Evolutionary conservation across 169 alveolate species (phyloP), one percentile per base, ranked within the genome.

Genomic region (Ichthyophthirius multifiliis): DNA sequence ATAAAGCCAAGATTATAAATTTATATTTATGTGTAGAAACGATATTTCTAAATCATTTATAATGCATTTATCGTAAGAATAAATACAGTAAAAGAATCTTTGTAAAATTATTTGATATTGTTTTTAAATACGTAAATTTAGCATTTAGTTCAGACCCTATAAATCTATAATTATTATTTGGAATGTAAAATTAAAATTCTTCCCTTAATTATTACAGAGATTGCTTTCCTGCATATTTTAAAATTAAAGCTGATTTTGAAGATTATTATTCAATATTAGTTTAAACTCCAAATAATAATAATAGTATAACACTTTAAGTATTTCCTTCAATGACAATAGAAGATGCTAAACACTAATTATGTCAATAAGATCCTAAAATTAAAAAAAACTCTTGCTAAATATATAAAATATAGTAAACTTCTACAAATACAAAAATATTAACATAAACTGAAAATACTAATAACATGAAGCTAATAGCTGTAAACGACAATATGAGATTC

Each of bases 191-290:
- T 18, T 27, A 27, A 39, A 13, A 55, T 4, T 27, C 23, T 13
- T 55, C 71, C 13, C 71, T 55, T 23, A 27, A 55, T 5, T 55
- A 55, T 27, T 39, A 55, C 31, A 13, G 31, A 23, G 71, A 55
- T 55, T 27, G 71, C 16, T 55, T 55, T 55, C 71, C 71, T 27
- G 71, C 71, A 10, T 55, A 55, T 39, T 55, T 55, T 7, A 55
- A 27, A 55, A 55, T 39, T 20, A 55, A 55, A 18, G 43, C 23
- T 27, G 31, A 27, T 6, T 55, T 55, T 55, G 71, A 55, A 27
- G 71, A 55, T 0, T 39, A 34, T n/a, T 55, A 55, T 18, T 20
- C 1, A 10, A 27, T 55, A 4, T 27, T 27, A 55, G 71, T 55
- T 55, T 55, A 55, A 23, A 34, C 31, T 55, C 71, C 71, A 20